Evolutionary conservation across 2,329 filamentous ascomycete genomes (phyloP), one percentile per base, ranked within the genome.

Genomic region (Clarireedia hainanense): DNA sequence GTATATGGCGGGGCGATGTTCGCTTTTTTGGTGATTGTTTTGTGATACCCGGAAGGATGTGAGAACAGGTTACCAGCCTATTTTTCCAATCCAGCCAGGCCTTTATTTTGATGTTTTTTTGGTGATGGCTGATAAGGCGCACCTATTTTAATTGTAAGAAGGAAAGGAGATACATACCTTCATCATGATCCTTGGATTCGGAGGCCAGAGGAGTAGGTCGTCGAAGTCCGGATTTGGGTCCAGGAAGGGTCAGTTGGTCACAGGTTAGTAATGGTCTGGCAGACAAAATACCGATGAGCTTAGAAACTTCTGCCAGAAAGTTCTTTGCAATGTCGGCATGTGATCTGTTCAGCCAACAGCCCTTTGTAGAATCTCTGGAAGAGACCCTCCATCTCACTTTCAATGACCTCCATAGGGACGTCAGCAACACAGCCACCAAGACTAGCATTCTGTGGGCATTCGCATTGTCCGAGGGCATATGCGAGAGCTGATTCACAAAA

Each of bases 1-100:
- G 42, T 43, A n/a, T 42, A 50, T 30, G 49, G 23, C 24, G 10
- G 40, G 46, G 52, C 52, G 52, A 55, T 55, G 37, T 55, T 50
- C 52, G 47, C 52, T 55, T 45, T 55, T 50, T 55, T 55, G 20
- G 46, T 43, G 52, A 55, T 55, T 55, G 46, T 50, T 50, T 55
- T 23, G 36, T 55, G 52, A 55, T 55, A 50, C 46, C 37, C 9
- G 12, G 46, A 50, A 55, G 37, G 27, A 43, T 50, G 17, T 20
- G 50, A 30, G 23, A 27, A 23, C 23, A 50, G 52, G 52, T 45
- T 55, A 55, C 52, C 52, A 55, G 30, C 40, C 52, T 34, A n/a
- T 39, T 15, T 4, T 12, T 26, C 37, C 15, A 55, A 6, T 36
- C 27, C 46, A 43, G 36, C 46, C 24, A 50, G 37, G 46, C 52